Conservation (phyloP, 1,284 basidiomycete genomes). For the Ganoderma leucocontextum region DNA sequence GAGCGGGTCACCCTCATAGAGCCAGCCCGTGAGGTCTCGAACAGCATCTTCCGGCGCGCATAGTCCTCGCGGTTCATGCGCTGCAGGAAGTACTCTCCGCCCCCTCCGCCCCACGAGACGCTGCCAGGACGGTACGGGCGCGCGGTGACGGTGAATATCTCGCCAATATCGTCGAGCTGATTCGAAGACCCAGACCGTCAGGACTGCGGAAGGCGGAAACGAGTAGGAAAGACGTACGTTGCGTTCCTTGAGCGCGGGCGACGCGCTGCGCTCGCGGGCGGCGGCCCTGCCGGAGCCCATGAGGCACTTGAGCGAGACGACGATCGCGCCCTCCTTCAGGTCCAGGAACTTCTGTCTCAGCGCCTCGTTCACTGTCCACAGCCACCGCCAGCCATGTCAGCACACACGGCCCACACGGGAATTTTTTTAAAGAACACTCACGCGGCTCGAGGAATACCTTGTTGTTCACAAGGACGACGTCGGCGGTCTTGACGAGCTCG, state of each 20-base stretch:
- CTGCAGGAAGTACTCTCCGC: conserved; percentile 77
- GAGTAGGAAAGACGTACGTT: conserved; percentile 57
- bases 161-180: conserved; percentile 74
- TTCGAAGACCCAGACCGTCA: background rate
- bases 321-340: conserved; percentile 81
- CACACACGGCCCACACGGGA: background rate
- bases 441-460: conserved; percentile 77
- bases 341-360: conserved; percentile 79
- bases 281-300: conserved; percentile 73
- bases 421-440: conserved; percentile 46
- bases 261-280: conserved; percentile 46
- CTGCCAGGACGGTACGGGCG: conserved; percentile 71
- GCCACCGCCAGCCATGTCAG: background rate
- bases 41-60: conserved; percentile 50
- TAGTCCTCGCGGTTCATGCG: conserved; percentile 77
- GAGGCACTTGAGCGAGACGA: conserved; percentile 79
- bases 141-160: conserved; percentile 78
- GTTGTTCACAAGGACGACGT: conserved; percentile 82
- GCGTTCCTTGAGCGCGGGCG: conserved; percentile 31
- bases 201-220: background rate
- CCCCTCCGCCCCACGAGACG: conserved; percentile 77
- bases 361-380: conserved; percentile 72
- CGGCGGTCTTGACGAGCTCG: conserved; percentile 69
- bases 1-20: conserved; percentile 35
- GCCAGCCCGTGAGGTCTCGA: conserved; percentile 35